phyloP scores from a whole-genome alignment of 2,329 filamentous ascomycete species.

The Pyricularia sp. region DNA sequence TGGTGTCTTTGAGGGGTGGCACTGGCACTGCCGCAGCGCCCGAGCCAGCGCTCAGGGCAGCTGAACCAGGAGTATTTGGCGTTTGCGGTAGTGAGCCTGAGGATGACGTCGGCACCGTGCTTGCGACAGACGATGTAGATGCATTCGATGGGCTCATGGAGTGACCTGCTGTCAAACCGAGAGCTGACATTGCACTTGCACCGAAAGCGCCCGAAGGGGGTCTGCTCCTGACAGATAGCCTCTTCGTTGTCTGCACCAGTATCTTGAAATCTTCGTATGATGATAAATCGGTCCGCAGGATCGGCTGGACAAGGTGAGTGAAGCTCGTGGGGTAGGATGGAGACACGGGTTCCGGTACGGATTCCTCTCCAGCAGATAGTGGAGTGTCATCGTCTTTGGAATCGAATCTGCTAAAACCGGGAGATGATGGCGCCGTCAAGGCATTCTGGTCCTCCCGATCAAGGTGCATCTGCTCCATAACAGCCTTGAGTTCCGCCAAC shows the following conservation, averaged over 20 bases:
- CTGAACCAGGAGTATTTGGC: conserved; percentile 48
- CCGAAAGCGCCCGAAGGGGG: conserved; percentile 61
- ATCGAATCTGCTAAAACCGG: conserved; percentile 64
- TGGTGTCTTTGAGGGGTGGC: conserved; percentile 73
- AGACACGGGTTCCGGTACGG: conserved; percentile 30
- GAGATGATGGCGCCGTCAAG: conserved; percentile 74
- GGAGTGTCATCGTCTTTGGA: conserved; percentile 33
- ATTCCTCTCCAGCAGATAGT: conserved; percentile 23
- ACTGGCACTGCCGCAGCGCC: conserved; percentile 24
- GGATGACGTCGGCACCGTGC: conserved; percentile 33
- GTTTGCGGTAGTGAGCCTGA: conserved; percentile 46
- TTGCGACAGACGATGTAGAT: conserved; percentile 49
- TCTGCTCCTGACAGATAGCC: conserved; percentile 47
- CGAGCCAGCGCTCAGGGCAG: conserved; percentile 29
- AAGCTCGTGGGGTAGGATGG: conserved; percentile 62
- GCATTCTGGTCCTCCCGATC: conserved; percentile 64
- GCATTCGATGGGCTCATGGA: conserved; percentile 46
- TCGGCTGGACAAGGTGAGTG: conserved; percentile 70
- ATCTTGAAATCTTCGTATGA: conserved; percentile 80
- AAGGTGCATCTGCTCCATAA: conserved; percentile 78
- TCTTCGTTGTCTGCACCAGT: conserved; percentile 60
- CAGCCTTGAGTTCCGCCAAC: conserved; percentile 77
- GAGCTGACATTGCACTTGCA: conserved; percentile 18
- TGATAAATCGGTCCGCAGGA: conserved; percentile 72
- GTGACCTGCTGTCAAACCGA: conserved; percentile 35